These are phyloP conservation scores for Candida fluviatilis DNA, from an alignment of 805 yeast genomes.

Conservation along the genomic window DNA sequence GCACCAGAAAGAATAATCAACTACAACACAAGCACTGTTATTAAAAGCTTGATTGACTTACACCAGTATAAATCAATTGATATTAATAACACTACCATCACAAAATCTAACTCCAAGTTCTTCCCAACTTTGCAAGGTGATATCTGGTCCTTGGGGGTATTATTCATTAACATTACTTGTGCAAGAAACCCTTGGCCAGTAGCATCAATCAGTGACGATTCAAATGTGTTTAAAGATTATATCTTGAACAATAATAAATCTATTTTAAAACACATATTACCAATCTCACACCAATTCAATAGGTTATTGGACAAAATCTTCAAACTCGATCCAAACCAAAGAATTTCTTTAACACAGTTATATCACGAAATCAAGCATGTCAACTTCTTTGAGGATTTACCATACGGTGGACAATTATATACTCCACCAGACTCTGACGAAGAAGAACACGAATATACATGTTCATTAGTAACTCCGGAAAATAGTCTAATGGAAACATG, in stretches of 20 bases:
- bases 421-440: not conserved
- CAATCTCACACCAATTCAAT: constrained; percentile 64
- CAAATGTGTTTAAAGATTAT: constrained; percentile 58
- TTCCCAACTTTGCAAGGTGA: constrained; percentile 77
- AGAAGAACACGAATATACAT: not conserved
- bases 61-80: constrained; percentile 18
- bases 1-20: constrained; percentile 77
- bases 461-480: not conserved
- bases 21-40: constrained; percentile 28
- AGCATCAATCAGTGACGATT: constrained; percentile 56
- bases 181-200: constrained; percentile 89
- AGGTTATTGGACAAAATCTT: constrained; percentile 44
- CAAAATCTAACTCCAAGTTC: constrained; percentile 25
- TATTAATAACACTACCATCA: constrained; percentile 12
- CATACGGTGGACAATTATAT: not conserved
- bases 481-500: not conserved
- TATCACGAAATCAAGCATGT: constrained; percentile 31
- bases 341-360: constrained; percentile 39
- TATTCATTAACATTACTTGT: constrained; percentile 74
- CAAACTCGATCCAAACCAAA: constrained; percentile 44
- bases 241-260: constrained; percentile 47
- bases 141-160: constrained; percentile 78
- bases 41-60: constrained; percentile 27
- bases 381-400: constrained; percentile 27
- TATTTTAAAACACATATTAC: constrained; percentile 63